Base-by-base conservation (phyloP, 1,284 basidiomycete species). In the Xerocomus amazonicus region DNA sequence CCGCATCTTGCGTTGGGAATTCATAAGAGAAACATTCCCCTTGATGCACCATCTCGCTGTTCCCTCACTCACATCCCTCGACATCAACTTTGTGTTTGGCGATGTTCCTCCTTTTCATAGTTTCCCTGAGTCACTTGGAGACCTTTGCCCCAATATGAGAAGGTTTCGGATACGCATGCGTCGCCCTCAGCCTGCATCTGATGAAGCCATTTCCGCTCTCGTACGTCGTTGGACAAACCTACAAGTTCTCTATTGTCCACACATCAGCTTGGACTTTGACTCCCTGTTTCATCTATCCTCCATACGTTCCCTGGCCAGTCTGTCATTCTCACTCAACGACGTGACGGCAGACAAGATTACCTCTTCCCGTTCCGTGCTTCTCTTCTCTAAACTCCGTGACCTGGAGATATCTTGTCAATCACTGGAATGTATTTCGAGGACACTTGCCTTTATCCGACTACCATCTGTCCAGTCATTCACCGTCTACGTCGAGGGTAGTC, bases 1-100 rank as follows among this genome's bases (percentile, higher is more conserved):
- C 31, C 55, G 57, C 10, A n/a, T 33, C 4, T n/a, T 62, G 40
- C 48, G 45, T 14, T 59, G 59, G 59, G 55, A 62, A 19, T 61
- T 55, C 37, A 31, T 57, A 8, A 40, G 29, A 27, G 57, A 55
- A 37, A 48, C 57, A 0, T 57, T 59, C 17, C 54, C 55, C 6
- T 9, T 61, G 3, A 51, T 61, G 48, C 42, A 43, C 26, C 57
- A 61, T 14, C 19, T 59, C 4, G 46, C 57, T 1, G 57, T 51
- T 14, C n/a, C 50, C 4, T 43, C 55, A 13, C 16, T 62, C n/a
- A 62, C 55, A 2, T 58, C 57, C 19, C 48, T 59, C 32, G 48
- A 62, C 9, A 50, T 60, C 38, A 44, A 59, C n/a, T 51, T 59
- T 28, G 47, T 59, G 12, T 57, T 50, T 7, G 57, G 57, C 4